Evolutionary conservation across 2,329 filamentous ascomycete species (phyloP).

Genomic region (Curvularia verruculosa): DNA sequence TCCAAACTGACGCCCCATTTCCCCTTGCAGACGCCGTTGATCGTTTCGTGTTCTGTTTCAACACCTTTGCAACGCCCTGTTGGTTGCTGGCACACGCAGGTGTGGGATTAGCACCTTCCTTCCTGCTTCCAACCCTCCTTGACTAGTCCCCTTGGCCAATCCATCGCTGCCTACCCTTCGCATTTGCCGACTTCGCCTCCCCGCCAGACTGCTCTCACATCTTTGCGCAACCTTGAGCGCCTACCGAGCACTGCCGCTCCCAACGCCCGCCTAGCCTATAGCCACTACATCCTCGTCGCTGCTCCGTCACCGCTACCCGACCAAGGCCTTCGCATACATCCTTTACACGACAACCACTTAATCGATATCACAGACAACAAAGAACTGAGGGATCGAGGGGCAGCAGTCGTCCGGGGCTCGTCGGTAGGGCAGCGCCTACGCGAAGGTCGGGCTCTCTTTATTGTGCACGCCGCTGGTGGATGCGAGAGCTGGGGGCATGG

Average conservation of each 20-base stretch:
- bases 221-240: neutral
- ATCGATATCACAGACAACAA: neutral
- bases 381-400: slow-evolving; percentile 12
- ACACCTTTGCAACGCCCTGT: neutral
- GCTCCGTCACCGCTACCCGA: neutral
- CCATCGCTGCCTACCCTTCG: slow-evolving; percentile 4
- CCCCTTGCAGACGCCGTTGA: neutral
- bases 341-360: neutral
- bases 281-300: neutral
- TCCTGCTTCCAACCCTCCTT: slow-evolving; percentile 5
- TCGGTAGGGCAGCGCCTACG: slow-evolving; percentile 20
- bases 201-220: neutral
- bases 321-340: slow-evolving; percentile 3
- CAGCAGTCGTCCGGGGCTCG: slow-evolving; percentile 17
- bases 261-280: neutral
- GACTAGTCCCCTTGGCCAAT: slow-evolving; percentile 5
- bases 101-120: slow-evolving; percentile 5
- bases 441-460: slow-evolving; percentile 30
- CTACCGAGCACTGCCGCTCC: neutral
- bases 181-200: neutral
- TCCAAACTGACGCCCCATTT: neutral
- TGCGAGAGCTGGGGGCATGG: slow-evolving; percentile 56
- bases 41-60: neutral
- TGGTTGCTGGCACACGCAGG: slow-evolving; percentile 8
- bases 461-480: slow-evolving; percentile 36